Evolutionary conservation across 2,329 filamentous ascomycete genomes (phyloP), one percentile per base, ranked within the genome.

Genomic region (Aureobasidium namibiae): DNA sequence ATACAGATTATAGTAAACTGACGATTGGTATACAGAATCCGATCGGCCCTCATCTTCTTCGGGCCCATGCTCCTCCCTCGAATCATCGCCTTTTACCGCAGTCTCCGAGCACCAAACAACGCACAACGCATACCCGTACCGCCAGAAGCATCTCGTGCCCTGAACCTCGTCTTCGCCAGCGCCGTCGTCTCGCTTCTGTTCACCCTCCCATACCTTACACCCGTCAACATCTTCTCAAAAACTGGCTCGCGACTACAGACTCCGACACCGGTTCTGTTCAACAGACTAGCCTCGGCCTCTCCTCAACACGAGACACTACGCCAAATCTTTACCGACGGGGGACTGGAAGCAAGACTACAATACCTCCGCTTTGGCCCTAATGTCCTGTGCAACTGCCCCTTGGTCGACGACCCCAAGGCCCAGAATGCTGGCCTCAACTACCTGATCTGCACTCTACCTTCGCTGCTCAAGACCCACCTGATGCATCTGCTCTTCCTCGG

Each of bases 171-270:
- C 66, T 76, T 83, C 69, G 56, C 82, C 65, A 76, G 78, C 63
- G 77, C 77, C 46, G 64, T 78, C 45, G 62, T 80, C 60, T 81
- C 79, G 65, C 72, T 89, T 54, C 67, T 85, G 61, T 39, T 48
- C n/a, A 85, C 87, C 16, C 75, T 92, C 0, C 86, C 90, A 0
- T 64, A 75, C 61, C 85, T 90, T 68, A 77, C 82, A 6, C 87
- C 89, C 4, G 85, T 90, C 70, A 96, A 96, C 74, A 77, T 97
- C 72, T 96, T 97, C 78, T 69, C 73, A 31, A 73, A 78, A 18
- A 96, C 92, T 1, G 79, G 85, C 60, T 94, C 90, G 53, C 89
- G 92, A 34, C 83, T 97, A 18, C 88, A 91, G 67, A 92, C 89
- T 42, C 86, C 90, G n/a, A 86, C 83, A 42, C 89, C 92, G 68